Base-by-base conservation (phyloP, 208 protist genomes). In the Acanthamoeba polyphaga region DNA sequence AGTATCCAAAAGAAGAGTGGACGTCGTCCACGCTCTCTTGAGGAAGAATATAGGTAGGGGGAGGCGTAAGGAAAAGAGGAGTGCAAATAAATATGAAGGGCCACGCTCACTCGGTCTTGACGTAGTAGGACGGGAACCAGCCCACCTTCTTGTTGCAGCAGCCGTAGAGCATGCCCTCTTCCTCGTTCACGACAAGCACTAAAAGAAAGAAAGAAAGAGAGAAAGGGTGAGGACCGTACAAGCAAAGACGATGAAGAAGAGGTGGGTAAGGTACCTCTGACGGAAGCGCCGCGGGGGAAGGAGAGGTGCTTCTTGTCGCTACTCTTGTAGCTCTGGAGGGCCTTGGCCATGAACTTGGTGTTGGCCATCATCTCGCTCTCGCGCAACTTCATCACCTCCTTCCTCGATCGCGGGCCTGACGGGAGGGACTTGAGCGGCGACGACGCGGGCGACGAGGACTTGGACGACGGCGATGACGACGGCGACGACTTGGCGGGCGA, bases 111-210 rank as follows among this genome's bases (percentile, higher is more conserved):
- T 64, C 58, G 43, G 32, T 24, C 32, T 46, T 82, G 74, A 82
- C 74, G 74, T 82, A 82, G 74, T 82, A 82, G 38, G 43, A 55
- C 74, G 74, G 74, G 74, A 82, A 82, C 74, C 74, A 82, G 74
- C 74, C 74, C 46, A 82, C 74, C 46, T 82, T 82, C 74, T 82
- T 82, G 74, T 82, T 82, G 46, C 74, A 82, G 74, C 74, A 82
- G 27, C 74, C 74, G 74, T 82, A 82, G 74, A n/a, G 55, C 34
- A 82, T 43, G 74, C 74, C 74, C 3, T 82, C 74, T 5, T 82
- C 74, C 32, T 82, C 74, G 46, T 82, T 82, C 74, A 55, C 74
- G 6, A 82, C 74, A 0, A 82, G 74, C 12, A 82, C 74, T 82
- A 38, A 12, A 19, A 22, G 17, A 78, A 9, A 46, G 13, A 24